phyloP scores from a whole-genome alignment of 192 early-diverging fungal species.

The Funneliformis geosporum region DNA sequence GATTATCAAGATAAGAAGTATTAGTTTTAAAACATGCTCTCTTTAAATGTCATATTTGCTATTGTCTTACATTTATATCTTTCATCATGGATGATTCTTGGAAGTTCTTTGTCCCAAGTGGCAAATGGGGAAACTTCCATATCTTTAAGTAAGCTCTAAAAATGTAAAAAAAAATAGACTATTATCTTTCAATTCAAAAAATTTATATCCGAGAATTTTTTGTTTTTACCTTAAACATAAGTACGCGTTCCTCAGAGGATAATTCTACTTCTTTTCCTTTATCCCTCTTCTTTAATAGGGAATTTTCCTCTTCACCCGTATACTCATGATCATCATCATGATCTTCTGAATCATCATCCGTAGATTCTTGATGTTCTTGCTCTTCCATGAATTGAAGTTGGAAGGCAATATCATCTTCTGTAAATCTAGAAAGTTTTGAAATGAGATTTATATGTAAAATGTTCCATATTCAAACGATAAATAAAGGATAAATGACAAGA shows the following conservation, averaged over 20 bases:
- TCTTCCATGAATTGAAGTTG: constrained; percentile 58
- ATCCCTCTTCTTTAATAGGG: constrained; percentile 34
- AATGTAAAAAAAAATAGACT: background rate
- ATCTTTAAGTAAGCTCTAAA: constrained; percentile 63
- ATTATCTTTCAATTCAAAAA: background rate
- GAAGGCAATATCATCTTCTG: constrained; percentile 64
- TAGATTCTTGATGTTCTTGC: constrained; percentile 31
- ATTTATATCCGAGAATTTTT: background rate
- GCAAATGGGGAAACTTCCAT: constrained; percentile 73
- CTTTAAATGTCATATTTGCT: background rate
- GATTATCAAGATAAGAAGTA: constrained; percentile 14
- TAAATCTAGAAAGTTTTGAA: constrained; percentile 47
- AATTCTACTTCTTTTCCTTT: constrained; percentile 36
- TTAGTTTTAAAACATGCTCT: background rate
- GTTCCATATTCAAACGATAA: background rate
- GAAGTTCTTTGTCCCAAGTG: constrained; percentile 71
- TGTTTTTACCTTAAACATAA: constrained; percentile 42
- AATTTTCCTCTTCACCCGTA: background rate
- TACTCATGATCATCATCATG: constrained; percentile 26
- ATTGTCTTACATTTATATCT: constrained; percentile 54
- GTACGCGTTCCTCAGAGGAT: constrained; percentile 42
- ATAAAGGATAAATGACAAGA: background rate
- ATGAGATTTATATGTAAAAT: background rate
- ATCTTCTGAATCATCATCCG: constrained; percentile 40
- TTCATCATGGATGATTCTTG: constrained; percentile 63